These are phyloP conservation scores for Teratosphaeriaceae sp. DNA, from an alignment of 2,329 filamentous ascomycete genomes.

Conservation along the genomic window DNA sequence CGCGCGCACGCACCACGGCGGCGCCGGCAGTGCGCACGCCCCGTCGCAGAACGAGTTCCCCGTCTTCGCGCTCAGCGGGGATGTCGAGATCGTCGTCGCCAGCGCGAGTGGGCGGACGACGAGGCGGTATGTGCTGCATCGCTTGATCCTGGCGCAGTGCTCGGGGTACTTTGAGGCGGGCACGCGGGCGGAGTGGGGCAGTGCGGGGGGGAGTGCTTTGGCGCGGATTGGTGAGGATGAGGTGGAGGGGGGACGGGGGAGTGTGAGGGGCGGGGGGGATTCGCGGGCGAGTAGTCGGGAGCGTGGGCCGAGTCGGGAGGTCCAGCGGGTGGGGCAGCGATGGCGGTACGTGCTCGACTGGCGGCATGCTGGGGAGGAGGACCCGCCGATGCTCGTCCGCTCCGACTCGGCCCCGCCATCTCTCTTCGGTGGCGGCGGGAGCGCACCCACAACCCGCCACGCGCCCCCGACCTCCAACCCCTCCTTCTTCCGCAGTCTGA, in stretches of 20 bases:
- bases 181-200: constrained; percentile 26
- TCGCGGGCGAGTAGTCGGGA: constrained; percentile 37
- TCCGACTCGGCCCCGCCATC: constrained; percentile 48
- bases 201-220: constrained; percentile 13
- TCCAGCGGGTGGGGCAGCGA: constrained; percentile 46
- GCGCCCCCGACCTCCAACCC: constrained; percentile 60
- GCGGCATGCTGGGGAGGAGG: constrained; percentile 59
- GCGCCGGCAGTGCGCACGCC: constrained; percentile 45
- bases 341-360: constrained; percentile 89
- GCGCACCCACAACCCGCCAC: constrained; percentile 44
- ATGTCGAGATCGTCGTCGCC: constrained; percentile 79
- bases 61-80: constrained; percentile 80
- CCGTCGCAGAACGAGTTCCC: constrained; percentile 92
- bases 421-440: constrained; percentile 24
- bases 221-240: constrained; percentile 22
- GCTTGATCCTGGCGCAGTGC: constrained; percentile 79
- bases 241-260: constrained; percentile 21
- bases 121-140: constrained; percentile 80
- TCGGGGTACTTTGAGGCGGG: constrained; percentile 89
- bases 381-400: constrained; percentile 83
- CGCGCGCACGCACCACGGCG: constrained; percentile 73
- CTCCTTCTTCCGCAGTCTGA: constrained; percentile 80
- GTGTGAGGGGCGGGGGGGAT: constrained; percentile 21
- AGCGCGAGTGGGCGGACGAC: constrained; percentile 58
- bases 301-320: constrained; percentile 19